A percentile compares a stretch with the other conserved stretches of the same genome.
phyloP scores from a whole-genome alignment of 1,284 basidiomycete species.

The Xerocomus nothofagi region DNA sequence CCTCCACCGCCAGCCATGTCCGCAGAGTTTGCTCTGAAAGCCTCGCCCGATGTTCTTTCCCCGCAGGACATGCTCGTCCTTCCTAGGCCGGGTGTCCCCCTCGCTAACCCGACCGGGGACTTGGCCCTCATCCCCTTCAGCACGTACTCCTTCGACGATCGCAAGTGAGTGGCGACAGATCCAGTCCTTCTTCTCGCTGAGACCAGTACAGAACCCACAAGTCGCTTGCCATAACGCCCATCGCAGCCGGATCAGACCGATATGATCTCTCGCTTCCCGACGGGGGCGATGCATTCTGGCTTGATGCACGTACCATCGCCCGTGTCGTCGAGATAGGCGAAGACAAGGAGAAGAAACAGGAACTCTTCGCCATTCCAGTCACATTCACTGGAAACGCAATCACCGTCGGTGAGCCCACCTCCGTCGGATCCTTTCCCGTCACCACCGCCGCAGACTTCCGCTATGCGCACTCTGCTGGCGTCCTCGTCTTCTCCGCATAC shows the following conservation, averaged over 20 bases:
- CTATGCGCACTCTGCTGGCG: slow-evolving; percentile 51
- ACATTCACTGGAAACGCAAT: slow-evolving; percentile 35
- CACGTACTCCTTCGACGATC: slow-evolving; percentile 66
- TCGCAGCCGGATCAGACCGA: slow-evolving; percentile 49
- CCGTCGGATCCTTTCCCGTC: slow-evolving; percentile 63
- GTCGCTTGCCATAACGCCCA: slow-evolving; percentile 60
- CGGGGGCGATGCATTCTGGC: slow-evolving; percentile 76
- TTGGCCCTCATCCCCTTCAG: slow-evolving; percentile 67
- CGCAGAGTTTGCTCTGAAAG: slow-evolving; percentile 53
- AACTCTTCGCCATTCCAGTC: slow-evolving; percentile 60
- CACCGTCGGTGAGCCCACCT: slow-evolving; percentile 38
- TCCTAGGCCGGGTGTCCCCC: slow-evolving; percentile 64
- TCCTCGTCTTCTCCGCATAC: slow-evolving; percentile 74
- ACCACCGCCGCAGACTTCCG: slow-evolving; percentile 67
- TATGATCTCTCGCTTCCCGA: slow-evolving; percentile 56
- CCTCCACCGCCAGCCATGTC: slow-evolving; percentile 30
- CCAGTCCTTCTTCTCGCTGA: background rate
- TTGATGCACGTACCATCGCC: slow-evolving; percentile 64
- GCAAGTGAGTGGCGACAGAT: slow-evolving; percentile 54
- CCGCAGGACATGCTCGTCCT: slow-evolving; percentile 74
- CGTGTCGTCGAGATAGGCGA: slow-evolving; percentile 59
- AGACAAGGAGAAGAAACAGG: slow-evolving; percentile 46
- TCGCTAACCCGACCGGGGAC: slow-evolving; percentile 65
- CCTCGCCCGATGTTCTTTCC: slow-evolving; percentile 59
- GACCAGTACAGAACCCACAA: slow-evolving; percentile 57